A percentile compares a stretch with the other conserved stretches of the same genome.
These are phyloP conservation scores for Curvularia spicifera DNA, from an alignment of 2,329 filamentous ascomycete species.

Conservation along the genomic window DNA sequence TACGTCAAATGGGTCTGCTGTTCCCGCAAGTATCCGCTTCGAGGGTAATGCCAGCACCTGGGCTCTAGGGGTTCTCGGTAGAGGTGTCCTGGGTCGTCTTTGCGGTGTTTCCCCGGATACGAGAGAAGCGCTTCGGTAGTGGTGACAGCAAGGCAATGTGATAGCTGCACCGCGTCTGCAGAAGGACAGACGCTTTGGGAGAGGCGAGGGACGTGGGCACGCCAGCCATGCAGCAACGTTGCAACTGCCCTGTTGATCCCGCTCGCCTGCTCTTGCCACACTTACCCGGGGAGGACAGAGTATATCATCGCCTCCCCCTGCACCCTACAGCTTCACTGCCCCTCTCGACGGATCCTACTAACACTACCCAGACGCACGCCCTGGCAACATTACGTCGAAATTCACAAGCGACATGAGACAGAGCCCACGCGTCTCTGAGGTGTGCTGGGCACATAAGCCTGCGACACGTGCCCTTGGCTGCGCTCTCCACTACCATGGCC, in stretches of 20 bases:
- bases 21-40: not conserved
- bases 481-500: not conserved
- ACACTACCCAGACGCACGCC: not conserved
- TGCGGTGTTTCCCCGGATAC: not conserved
- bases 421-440: not conserved
- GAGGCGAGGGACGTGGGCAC: not conserved
- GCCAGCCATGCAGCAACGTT: constrained; percentile 7
- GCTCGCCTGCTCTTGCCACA: constrained; percentile 8
- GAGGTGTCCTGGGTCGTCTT: not conserved
- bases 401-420: not conserved
- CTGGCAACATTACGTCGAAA: constrained; percentile 8
- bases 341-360: not conserved
- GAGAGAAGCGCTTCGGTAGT: not conserved
- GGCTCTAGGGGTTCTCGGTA: not conserved
- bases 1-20: not conserved
- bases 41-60: not conserved
- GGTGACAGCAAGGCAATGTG: constrained; percentile 1
- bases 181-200: not conserved
- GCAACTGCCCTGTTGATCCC: constrained; percentile 7
- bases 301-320: not conserved
- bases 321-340: constrained; percentile 7
- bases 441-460: not conserved
- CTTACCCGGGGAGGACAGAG: constrained; percentile 1
- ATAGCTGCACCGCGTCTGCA: not conserved
- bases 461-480: not conserved